Evolutionary conservation across 129 eudicot genomes (phyloP).

Genomic region (Heracleum sosnowskyi): DNA sequence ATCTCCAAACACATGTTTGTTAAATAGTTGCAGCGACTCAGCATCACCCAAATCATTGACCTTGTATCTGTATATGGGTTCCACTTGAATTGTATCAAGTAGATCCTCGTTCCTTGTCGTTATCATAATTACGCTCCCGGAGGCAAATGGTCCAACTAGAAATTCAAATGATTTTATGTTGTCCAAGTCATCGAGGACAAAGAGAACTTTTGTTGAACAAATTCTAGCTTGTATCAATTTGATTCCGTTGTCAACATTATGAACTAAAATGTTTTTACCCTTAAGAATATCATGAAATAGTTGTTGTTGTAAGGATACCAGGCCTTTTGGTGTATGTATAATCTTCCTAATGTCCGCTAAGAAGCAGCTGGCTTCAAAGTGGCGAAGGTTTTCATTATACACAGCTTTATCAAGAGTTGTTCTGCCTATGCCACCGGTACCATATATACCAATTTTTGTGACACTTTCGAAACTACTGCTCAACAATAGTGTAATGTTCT

Average conservation of each 20-base stretch:
- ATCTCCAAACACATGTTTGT: slow-evolving; percentile 19
- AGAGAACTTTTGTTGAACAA: too few relatives aligned
- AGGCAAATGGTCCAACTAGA: slow-evolving; percentile 12
- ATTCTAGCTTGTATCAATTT: background rate
- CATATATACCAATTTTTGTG: too few relatives aligned
- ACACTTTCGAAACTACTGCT: background rate
- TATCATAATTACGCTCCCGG: background rate
- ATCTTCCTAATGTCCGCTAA: background rate
- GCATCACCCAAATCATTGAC: slow-evolving; percentile 1
- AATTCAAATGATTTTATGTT: background rate
- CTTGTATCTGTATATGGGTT: slow-evolving; percentile 5
- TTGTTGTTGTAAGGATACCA: background rate
- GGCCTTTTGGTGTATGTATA: background rate
- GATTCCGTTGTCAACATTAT: background rate
- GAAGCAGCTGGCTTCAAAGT: background rate
- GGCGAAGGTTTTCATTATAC: background rate
- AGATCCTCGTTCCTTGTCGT: background rate
- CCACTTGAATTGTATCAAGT: slow-evolving; percentile 6
- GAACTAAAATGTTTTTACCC: background rate
- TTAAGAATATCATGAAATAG: background rate
- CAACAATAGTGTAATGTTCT: background rate
- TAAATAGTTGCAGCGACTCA: slow-evolving; percentile 26
- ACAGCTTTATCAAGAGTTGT: too few relatives aligned
- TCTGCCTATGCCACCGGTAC: too few relatives aligned
- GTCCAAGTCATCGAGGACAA: too few relatives aligned